Base-by-base conservation (phyloP, 441 rosid genomes). In the Mallotus japonicus region DNA sequence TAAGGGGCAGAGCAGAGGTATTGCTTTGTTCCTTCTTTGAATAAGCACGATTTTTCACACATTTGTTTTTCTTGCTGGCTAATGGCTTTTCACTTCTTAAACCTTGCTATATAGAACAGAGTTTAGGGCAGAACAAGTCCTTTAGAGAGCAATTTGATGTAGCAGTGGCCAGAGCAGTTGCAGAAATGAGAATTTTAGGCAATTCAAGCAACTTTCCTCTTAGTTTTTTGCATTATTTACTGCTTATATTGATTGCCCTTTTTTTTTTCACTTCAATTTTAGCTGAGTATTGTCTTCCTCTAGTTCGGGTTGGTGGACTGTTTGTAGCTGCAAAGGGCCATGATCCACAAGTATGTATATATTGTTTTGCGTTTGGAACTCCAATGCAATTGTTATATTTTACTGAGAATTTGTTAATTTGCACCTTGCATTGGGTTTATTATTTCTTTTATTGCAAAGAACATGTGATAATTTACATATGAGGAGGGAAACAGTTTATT, bases 271-370 rank as follows among this genome's bases (percentile, higher is more conserved):
- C 74, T 72, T 44, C 28, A 69, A 73, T 73, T 83, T 80, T 89
- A 95, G 98, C 91, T 76, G 98, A 92, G 82, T 95, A 91, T 76
- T 92, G 98, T 73, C 91, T 92, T 77, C 98, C 98, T 79, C 85
- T 92, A 20, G 97, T 92, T 81, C 95, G 91, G 67, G 88, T 89
- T 72, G 97, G 97, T 76, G 99, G 99, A 72, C 83, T 95, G 84
- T 91, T 95, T 83, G 82, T 91, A 53, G 99, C 99, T 84, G 93
- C 98, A 11, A 95, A 95, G 84, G 99, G 97, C 80, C 95, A 90
- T 74, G 84, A 90, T 82, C 96, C 97, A 73, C 82, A 86, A 81
- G 99, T 89, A 77, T 62, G 84, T 67, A 32, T 67, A 46, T 59
- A 17, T 15, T 17, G 62, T 74, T 71, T 68, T 28, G n/a, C n/a